Percentiles rank a stretch among this genome's conserved stretches.
Conservation (phyloP, 177 flowering plant species). For the Vitis hybrid region DNA sequence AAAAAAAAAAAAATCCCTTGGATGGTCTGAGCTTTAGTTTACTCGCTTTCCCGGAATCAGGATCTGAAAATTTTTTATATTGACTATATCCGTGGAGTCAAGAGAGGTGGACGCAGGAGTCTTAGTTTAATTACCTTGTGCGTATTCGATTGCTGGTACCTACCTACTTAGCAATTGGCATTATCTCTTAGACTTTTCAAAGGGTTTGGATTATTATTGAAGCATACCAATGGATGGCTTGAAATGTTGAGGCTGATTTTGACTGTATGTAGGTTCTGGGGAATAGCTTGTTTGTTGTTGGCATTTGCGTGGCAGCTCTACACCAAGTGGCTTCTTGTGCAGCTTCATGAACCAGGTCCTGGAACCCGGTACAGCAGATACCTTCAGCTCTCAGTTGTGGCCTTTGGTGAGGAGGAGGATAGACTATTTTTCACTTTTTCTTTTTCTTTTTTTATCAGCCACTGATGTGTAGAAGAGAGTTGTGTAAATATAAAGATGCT, state of each 20-base stretch:
- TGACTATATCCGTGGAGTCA: too few species aligned
- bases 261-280: conserved; percentile 49
- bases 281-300: conserved; percentile 34
- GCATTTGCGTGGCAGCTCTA: conserved; percentile 72
- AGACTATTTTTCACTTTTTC: background rate
- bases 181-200: too few species aligned
- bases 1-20: too few species aligned
- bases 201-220: too few species aligned
- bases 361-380: conserved; percentile 65
- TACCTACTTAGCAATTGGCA: too few species aligned
- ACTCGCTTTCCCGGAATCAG: too few species aligned
- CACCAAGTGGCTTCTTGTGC: conserved; percentile 58
- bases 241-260: background rate
- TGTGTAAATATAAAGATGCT: background rate
- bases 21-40: too few species aligned
- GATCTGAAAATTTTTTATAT: too few species aligned
- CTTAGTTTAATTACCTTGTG: too few species aligned
- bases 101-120: too few species aligned
- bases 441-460: background rate
- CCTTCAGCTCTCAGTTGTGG: conserved; percentile 44
- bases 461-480: background rate
- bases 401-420: conserved; percentile 43
- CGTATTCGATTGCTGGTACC: too few species aligned
- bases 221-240: background rate
- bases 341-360: conserved; percentile 62